These are phyloP conservation scores for Pinus taeda DNA, from an alignment of 75 land plant species.

Conservation along the genomic window DNA sequence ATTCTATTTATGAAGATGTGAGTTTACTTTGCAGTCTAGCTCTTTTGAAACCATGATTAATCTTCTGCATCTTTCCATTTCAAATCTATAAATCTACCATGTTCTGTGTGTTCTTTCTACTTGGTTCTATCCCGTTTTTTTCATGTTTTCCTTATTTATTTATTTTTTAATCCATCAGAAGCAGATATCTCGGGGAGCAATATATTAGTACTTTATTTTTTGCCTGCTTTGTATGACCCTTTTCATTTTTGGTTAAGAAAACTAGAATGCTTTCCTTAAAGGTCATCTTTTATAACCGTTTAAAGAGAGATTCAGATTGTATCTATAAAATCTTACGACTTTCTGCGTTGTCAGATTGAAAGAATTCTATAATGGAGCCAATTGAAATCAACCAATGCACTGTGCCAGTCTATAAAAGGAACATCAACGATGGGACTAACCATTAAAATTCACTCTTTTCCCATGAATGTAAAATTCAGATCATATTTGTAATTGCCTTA, in stretches of 20 bases:
- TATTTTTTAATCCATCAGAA: too few relatives aligned
- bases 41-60: too few relatives aligned
- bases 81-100: too few relatives aligned
- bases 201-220: too few relatives aligned
- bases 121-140: too few relatives aligned
- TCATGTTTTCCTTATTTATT: too few relatives aligned
- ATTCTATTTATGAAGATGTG: too few relatives aligned
- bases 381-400: background rate
- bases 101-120: too few relatives aligned
- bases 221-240: too few relatives aligned
- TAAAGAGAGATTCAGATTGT: background rate
- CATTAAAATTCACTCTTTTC: background rate
- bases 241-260: background rate
- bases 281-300: background rate
- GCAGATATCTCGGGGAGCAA: too few relatives aligned
- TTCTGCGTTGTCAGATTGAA: background rate
- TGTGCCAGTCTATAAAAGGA: background rate
- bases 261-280: background rate
- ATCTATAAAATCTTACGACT: background rate
- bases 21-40: too few relatives aligned
- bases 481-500: background rate
- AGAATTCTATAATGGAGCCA: background rate
- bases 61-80: too few relatives aligned
- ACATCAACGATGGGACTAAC: constrained; percentile 1
- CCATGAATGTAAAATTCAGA: background rate